These are phyloP conservation scores for Microdochium bolleyi DNA, from an alignment of 2,329 filamentous ascomycete genomes.

Conservation along the genomic window DNA sequence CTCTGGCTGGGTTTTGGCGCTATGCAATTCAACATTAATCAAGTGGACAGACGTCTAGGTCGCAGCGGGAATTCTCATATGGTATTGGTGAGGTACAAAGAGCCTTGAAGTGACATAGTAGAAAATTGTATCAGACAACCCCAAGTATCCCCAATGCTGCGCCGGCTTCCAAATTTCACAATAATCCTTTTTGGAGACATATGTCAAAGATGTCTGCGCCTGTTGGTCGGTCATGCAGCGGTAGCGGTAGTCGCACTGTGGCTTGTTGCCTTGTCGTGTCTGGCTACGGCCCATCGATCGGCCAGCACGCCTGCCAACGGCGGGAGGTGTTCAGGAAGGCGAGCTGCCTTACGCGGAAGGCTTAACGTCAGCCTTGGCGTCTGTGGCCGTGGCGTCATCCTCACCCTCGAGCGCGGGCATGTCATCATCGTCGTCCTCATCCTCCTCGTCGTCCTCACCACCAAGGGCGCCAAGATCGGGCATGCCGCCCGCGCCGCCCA, in stretches of 20 bases:
- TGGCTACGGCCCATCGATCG: background rate
- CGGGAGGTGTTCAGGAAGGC: background rate
- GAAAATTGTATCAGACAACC: background rate
- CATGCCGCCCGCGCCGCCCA: constrained; percentile 52
- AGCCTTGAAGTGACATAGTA: background rate
- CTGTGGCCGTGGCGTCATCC: constrained; percentile 32
- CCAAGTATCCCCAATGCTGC: constrained; percentile 9
- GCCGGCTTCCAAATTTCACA: constrained; percentile 12
- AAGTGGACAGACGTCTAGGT: no score
- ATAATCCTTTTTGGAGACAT: constrained; percentile 3
- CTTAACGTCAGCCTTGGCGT: constrained; percentile 18
- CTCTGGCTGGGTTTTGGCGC: no score
- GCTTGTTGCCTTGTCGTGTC: background rate
- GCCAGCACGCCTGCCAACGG: background rate
- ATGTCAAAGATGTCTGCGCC: constrained; percentile 1
- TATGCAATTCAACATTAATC: no score
- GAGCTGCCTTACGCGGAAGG: constrained; percentile 4
- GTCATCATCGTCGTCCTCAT: constrained; percentile 66
- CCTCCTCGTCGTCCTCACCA: constrained; percentile 36
- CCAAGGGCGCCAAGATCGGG: constrained; percentile 31
- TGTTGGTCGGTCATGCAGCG: background rate
- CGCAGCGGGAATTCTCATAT: background rate
- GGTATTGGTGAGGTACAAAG: background rate
- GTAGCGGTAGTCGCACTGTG: background rate
- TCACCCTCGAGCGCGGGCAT: constrained; percentile 74